Evolutionary conservation across 2,329 filamentous ascomycete species (phyloP).

Genomic region (Aspergillus quadrilineatus): DNA sequence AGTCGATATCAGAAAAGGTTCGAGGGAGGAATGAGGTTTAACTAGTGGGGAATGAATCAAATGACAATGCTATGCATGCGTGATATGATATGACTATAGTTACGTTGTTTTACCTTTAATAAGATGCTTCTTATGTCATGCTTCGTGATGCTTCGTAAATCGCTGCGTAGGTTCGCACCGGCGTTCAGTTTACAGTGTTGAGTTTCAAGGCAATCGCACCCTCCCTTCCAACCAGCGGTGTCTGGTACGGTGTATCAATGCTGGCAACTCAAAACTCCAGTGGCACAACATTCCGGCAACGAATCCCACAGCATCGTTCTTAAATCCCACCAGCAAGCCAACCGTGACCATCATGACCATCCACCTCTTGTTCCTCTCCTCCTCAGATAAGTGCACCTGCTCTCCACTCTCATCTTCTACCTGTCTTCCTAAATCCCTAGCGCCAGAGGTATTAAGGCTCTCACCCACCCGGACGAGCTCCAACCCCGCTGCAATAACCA

Average conservation of each 20-base stretch:
- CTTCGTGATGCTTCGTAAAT: no score
- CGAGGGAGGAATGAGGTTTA: neutral
- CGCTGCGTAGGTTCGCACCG: neutral
- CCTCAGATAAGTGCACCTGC: slow-evolving; percentile 52
- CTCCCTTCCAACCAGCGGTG: slow-evolving; percentile 31
- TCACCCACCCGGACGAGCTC: slow-evolving; percentile 85
- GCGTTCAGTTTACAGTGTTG: neutral
- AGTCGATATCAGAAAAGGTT: neutral
- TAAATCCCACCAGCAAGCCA: slow-evolving; percentile 77
- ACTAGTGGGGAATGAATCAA: neutral
- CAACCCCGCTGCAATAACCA: slow-evolving; percentile 85
- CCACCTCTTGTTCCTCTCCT: slow-evolving; percentile 74
- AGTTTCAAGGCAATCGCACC: slow-evolving; percentile 21
- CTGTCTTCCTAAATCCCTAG: slow-evolving; percentile 53
- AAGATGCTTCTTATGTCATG: neutral
- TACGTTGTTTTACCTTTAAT: neutral
- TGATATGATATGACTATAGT: neutral
- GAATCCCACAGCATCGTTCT: slow-evolving; percentile 88
- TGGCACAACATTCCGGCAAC: slow-evolving; percentile 77
- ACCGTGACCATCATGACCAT: slow-evolving; percentile 88
- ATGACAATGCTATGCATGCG: neutral
- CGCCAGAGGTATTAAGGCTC: slow-evolving; percentile 72
- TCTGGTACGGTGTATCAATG: slow-evolving; percentile 24
- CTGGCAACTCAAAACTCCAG: slow-evolving; percentile 58
- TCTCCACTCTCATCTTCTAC: neutral